These are phyloP conservation scores for Lophiostoma macrostomum DNA, from an alignment of 495 filamentous ascomycete species.

Conservation along the genomic window DNA sequence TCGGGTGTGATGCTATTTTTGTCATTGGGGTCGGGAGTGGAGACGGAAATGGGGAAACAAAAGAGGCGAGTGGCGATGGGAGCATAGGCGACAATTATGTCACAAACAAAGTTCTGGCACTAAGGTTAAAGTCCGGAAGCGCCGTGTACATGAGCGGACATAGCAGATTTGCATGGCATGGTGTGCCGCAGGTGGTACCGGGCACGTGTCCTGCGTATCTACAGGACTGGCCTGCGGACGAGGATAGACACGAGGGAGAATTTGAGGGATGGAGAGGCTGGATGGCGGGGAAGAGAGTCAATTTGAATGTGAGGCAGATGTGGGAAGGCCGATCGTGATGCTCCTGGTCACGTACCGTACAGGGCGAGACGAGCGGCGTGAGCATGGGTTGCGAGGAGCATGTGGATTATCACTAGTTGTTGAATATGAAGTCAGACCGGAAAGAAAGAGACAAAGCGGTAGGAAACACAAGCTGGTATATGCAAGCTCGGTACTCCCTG, in stretches of 20 bases:
- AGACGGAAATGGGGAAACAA: constrained; percentile 3
- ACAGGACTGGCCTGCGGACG: constrained; percentile 65
- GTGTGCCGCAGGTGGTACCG: constrained; percentile 76
- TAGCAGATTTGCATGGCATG: constrained; percentile 88
- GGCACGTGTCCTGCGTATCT: constrained; percentile 74
- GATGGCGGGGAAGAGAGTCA: constrained; percentile 77
- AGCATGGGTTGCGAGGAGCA: too few species aligned
- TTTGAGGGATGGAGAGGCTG: constrained; percentile 44
- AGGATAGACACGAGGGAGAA: constrained; percentile 27
- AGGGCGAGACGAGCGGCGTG: too few species aligned
- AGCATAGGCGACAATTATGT: too few species aligned
- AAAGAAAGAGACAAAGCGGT: too few species aligned
- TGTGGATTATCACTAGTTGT: too few species aligned
- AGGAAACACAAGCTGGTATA: too few species aligned
- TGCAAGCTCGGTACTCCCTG: too few species aligned
- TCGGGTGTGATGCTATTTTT: constrained; percentile 88
- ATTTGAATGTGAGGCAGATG: constrained; percentile 92
- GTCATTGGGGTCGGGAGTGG: constrained; percentile 56
- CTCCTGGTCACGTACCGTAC: too few species aligned
- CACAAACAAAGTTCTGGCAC: constrained; percentile 46
- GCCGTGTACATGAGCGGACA: constrained; percentile 76
- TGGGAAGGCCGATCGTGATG: too few species aligned
- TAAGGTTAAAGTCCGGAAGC: constrained; percentile 75
- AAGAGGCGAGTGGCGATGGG: too few species aligned
- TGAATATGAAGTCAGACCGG: too few species aligned